Base-by-base conservation (phyloP, 345 rosid genomes). In the Anastatica hierochuntica region DNA sequence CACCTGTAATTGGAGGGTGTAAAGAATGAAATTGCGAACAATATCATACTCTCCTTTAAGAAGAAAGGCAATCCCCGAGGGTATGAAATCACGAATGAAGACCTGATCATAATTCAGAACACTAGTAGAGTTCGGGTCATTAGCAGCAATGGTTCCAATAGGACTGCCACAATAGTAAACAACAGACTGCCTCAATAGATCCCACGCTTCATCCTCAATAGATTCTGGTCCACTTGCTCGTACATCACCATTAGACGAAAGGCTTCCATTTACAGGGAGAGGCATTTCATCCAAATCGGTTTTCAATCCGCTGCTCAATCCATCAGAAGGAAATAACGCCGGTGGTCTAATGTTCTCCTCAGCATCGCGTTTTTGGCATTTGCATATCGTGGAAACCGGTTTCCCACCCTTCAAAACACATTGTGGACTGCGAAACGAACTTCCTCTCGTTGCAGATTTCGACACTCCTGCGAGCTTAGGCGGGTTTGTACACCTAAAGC, bases 1-100 rank as follows among this genome's bases (percentile, higher is more conserved):
- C 72, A 90, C 97, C 97, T 90, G 97, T 77, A 90, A 75, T 29
- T 90, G 97, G 56, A 90, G 90, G 16, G 96, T 90, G 69, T 90
- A 78, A 46, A 90, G 94, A 69, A 90, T 81, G 77, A 90, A 90
- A 51, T 77, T 84, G 43, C 86, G 77, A n/a, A 3, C 94, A 56
- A 90, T 90, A 61, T 84, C 96, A 54, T 77, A 83, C 68, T 90
- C 96, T 64, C 97, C 97, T 65, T 84, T 90, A 53, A 90, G 72
- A 47, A 90, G 95, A 64, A 90, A 90, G 60, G 97, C 95, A 26
- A 90, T 74, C 58, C 94, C 96, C 0, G 97, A 86, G 14, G 97
- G 96, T 49, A 89, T 76, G 67, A 90, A 90, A 58, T 90, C 97
- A 23, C 97, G 95, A 64, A 86, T 86, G 53, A 90, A 90, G 61